Evolutionary conservation across 2,329 filamentous ascomycete genomes (phyloP), one percentile per base, ranked within the genome.

Genomic region (Phaeosphaeria sp.): DNA sequence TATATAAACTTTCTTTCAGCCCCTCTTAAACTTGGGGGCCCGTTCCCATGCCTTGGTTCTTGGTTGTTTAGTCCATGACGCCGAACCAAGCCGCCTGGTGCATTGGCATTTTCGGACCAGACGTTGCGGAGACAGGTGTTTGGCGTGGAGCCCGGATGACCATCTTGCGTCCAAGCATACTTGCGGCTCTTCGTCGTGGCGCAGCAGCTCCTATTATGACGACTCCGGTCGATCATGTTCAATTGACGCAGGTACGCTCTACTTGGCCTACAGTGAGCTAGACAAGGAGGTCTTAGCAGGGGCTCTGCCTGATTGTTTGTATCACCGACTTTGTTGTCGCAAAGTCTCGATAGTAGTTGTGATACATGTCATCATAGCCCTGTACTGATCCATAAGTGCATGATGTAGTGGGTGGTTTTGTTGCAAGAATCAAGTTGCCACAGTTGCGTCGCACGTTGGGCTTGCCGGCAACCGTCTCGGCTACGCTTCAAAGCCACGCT

Each of bases 81-180:
- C 27, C 22, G 15, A 8, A 49, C 46, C 46, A 49, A 49, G 46
- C n/a, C 44, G 30, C 47, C 9, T 40, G 18, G 25, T 40, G 47
- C 47, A 49, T 40, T 49, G 47, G 46, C 46, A 49, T 49, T 49
- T 33, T 49, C 36, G 46, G 40, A 43, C 40, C 40, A 43, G 40
- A 18, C 40, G 20, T 18, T 43, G 20, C n/a, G n/a, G 17, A 43
- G n/a, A 20, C 8, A 7, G 40, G 7, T 43, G 20, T 43, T 43
- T 46, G 22, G 43, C n/a, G 21, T 22, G 21, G 8, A 21, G 43
- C 20, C 20, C 15, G 17, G 43, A 46, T 17, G 24, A 46, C 21
- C n/a, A 25, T 25, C 15, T 46, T 8, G 43, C 11, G 18, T n/a
- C 40, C 20, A 21, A 43, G 17, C 40, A 43, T 2, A 43, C 40